phyloP scores from a whole-genome alignment of 1,284 basidiomycete genomes.

The Trichosporon inkin region DNA sequence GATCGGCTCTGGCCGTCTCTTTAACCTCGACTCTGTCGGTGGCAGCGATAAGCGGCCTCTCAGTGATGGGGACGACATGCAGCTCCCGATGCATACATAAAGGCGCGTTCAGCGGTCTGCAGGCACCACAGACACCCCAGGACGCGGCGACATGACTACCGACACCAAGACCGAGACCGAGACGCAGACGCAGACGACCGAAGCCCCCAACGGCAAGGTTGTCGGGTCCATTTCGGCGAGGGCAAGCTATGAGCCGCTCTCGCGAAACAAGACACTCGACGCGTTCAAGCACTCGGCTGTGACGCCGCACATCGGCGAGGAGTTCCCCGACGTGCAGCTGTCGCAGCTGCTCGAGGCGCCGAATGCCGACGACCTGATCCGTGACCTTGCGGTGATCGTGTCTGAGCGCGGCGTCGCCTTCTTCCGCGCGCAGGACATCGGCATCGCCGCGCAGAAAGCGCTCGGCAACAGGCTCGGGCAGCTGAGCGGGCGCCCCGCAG shows the following conservation, averaged over 20 bases:
- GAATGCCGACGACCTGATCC: slow-evolving; percentile 43
- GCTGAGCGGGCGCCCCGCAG: slow-evolving; percentile 57
- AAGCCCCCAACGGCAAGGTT: neutral
- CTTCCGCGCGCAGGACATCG: slow-evolving; percentile 60
- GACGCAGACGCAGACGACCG: neutral
- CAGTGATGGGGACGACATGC: too few relatives aligned
- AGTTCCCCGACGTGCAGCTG: slow-evolving; percentile 17
- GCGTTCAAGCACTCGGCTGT: slow-evolving; percentile 9
- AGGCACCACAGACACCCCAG: too few relatives aligned
- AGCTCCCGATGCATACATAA: too few relatives aligned
- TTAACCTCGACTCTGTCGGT: too few relatives aligned
- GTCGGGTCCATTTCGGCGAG: slow-evolving; percentile 5
- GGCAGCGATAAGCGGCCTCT: too few relatives aligned
- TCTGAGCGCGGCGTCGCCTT: slow-evolving; percentile 68
- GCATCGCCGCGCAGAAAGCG: slow-evolving; percentile 52
- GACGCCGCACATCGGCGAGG: slow-evolving; percentile 17
- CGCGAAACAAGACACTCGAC: slow-evolving; percentile 12
- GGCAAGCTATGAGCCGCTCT: slow-evolving; percentile 8
- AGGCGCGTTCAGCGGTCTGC: too few relatives aligned
- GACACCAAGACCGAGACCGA: neutral
- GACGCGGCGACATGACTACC: neutral
- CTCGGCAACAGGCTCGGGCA: slow-evolving; percentile 57
- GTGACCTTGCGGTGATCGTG: slow-evolving; percentile 58
- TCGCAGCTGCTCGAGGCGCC: slow-evolving; percentile 10
- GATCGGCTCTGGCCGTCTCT: too few relatives aligned